Evolutionary conservation across 2,329 filamentous ascomycete species (phyloP).

Genomic region (Zymoseptoria ardabiliae): DNA sequence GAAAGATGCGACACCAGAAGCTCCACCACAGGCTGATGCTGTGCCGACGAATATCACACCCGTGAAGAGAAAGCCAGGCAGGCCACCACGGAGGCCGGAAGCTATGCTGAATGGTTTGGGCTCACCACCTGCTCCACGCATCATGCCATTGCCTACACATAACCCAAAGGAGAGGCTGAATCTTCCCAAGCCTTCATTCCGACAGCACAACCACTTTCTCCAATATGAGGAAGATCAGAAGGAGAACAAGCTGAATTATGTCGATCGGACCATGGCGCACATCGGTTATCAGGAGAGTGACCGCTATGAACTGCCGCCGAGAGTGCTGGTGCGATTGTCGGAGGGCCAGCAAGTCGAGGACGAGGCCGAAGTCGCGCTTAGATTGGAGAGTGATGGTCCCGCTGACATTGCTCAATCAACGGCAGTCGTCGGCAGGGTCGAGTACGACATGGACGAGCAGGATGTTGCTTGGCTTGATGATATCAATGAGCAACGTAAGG

Average conservation of each 20-base stretch:
- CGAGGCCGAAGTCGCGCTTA: slow-evolving; percentile 46
- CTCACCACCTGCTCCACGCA: slow-evolving; percentile 54
- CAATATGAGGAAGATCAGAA: slow-evolving; percentile 77
- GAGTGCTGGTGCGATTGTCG: slow-evolving; percentile 57
- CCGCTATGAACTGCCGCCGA: slow-evolving; percentile 71
- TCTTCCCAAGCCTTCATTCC: slow-evolving; percentile 66
- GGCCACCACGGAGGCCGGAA: slow-evolving; percentile 57
- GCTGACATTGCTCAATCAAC: slow-evolving; percentile 46
- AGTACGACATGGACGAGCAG: slow-evolving; percentile 99
- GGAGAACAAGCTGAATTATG: slow-evolving; percentile 74
- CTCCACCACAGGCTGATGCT: slow-evolving; percentile 1
- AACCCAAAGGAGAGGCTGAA: slow-evolving; percentile 74
- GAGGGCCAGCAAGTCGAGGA: slow-evolving; percentile 59
- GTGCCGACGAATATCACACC: slow-evolving; percentile 13
- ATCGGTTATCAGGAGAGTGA: slow-evolving; percentile 95
- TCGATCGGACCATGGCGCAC: slow-evolving; percentile 92
- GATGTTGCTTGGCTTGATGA: slow-evolving; percentile 92
- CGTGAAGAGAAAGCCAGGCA: slow-evolving; percentile 52
- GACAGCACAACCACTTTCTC: slow-evolving; percentile 70
- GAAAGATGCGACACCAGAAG: slow-evolving; percentile 17
- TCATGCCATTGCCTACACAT: slow-evolving; percentile 70
- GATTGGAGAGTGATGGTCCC: slow-evolving; percentile 50
- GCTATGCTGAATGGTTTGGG: slow-evolving; percentile 55
- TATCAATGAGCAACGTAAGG: slow-evolving; percentile 69
- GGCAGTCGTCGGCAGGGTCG: slow-evolving; percentile 64